A percentile compares a stretch with the other conserved stretches of the same genome.
phyloP scores from a whole-genome alignment of 2,329 filamentous ascomycete genomes.

The Fusarium caatingaense region DNA sequence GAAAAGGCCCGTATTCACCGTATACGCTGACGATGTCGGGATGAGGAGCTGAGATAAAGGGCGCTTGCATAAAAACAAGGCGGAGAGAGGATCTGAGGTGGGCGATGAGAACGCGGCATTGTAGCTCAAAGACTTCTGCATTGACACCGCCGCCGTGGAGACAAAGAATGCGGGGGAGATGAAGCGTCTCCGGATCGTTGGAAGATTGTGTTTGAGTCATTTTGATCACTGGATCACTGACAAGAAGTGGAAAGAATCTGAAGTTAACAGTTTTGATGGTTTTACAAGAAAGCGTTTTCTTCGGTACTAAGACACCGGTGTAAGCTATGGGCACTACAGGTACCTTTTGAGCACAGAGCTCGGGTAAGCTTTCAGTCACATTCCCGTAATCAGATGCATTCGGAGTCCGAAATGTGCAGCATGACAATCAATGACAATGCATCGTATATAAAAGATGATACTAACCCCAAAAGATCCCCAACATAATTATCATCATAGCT shows the following conservation, averaged over 20 bases:
- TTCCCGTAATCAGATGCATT: conserved; percentile 14
- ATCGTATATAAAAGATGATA: neutral
- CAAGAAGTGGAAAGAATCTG: neutral
- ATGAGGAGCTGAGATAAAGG: conserved; percentile 71
- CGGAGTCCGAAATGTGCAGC: conserved; percentile 29
- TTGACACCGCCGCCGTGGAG: conserved; percentile 85
- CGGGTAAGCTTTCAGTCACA: conserved; percentile 25
- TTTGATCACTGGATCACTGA: neutral
- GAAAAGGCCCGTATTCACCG: conserved; percentile 73
- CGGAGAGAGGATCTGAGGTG: conserved; percentile 70
- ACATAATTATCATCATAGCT: neutral
- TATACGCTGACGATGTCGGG: conserved; percentile 74
- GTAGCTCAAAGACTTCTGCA: conserved; percentile 73
- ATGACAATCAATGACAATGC: neutral
- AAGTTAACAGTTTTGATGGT: neutral
- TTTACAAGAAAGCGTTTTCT: conserved; percentile 10
- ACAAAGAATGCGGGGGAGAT: conserved; percentile 76
- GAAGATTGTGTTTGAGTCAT: conserved; percentile 39
- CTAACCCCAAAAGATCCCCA: no score
- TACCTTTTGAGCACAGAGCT: conserved; percentile 6
- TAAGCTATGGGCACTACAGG: neutral
- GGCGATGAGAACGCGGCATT: conserved; percentile 67
- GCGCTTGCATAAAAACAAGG: conserved; percentile 77
- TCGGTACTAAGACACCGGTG: neutral
- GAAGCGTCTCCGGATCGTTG: conserved; percentile 23